Evolutionary conservation across 2,329 filamentous ascomycete genomes (phyloP), one percentile per base, ranked within the genome.

Genomic region (Fusarium circinatum): DNA sequence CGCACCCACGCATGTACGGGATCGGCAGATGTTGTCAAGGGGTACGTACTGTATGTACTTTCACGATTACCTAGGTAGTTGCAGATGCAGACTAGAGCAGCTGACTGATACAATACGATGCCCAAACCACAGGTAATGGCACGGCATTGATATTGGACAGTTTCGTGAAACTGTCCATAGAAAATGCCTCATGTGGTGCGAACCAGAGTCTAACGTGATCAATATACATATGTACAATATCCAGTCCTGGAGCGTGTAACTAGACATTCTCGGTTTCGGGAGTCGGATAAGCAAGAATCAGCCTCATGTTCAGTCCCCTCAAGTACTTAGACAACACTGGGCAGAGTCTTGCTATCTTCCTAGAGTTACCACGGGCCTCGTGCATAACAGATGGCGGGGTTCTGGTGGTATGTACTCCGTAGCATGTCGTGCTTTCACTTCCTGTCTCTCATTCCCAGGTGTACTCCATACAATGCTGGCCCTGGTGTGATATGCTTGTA

Each of bases 401-500:
- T 57, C 44, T 45, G 36, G 61, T 49, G 51, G 45, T 15, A 34
- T 34, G 32, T 34, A 34, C 32, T 34, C 32, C 32, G 32, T 41
- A 24, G 56, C 52, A 61, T 73, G 54, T 60, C 45, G 56, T 62
- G 56, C 63, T 69, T 62, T 62, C 45, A 44, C 20, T 52, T 41
- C 38, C 30, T 51, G 41, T 42, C 56, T 57, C 52, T 52, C 55
- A 51, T 60, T 63, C 38, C 20, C 14, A 34, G 45, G 30, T 34
- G 30, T 47, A 42, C 32, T 34, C 32, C 32, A 14, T 34, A 34
- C 32, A 28, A 51, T 24, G 26, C 26, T 48, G 18, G 24, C 24
- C 49, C 52, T 55, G 36, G 28, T 54, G 38, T 69, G 57, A 73
- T 72, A 75, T 75, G 49, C 68, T 70, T 74, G 15, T 75, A 75